phyloP scores from a whole-genome alignment of 805 yeast genomes.

The Kodamaea neixiangensis region DNA sequence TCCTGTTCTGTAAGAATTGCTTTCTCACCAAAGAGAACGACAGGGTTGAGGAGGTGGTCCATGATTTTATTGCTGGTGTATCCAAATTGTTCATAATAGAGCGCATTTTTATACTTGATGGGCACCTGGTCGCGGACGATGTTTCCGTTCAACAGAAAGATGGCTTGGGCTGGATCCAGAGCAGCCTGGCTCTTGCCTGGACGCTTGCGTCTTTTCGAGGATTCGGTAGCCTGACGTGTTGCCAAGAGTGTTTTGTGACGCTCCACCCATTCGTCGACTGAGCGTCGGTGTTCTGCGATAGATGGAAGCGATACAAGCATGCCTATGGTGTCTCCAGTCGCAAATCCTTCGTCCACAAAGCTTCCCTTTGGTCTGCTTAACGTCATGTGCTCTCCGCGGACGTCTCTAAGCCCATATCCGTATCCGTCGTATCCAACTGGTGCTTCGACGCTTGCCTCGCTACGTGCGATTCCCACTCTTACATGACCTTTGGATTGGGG shows the following conservation, averaged over 20 bases:
- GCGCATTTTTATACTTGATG: constrained; percentile 71
- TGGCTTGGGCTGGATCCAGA: constrained; percentile 7
- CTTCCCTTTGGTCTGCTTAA: constrained; percentile 62
- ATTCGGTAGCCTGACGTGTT: constrained; percentile 9
- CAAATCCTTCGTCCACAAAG: constrained; percentile 46
- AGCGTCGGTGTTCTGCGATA: constrained; percentile 40
- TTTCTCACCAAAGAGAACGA: constrained; percentile 67
- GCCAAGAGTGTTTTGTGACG: constrained; percentile 7
- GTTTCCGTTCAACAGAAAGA: constrained; percentile 33
- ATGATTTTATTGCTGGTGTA: constrained; percentile 66
- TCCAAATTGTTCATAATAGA: constrained; percentile 85
- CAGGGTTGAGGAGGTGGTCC: constrained; percentile 75
- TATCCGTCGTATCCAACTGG: constrained; percentile 96
- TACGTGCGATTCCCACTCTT: constrained; percentile 77
- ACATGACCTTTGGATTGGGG: constrained; percentile 52
- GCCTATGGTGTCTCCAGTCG: constrained; percentile 82
- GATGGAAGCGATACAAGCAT: constrained; percentile 70
- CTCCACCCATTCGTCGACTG: constrained; percentile 29
- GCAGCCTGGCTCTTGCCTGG: constrained; percentile 1
- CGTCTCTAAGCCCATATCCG: constrained; percentile 88
- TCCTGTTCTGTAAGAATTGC: constrained; percentile 43
- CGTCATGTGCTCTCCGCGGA: constrained; percentile 73
- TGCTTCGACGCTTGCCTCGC: constrained; percentile 88
- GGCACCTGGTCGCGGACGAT: constrained; percentile 83
- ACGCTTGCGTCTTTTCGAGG: constrained; percentile 17